Base-by-base conservation (phyloP, 768 basidiomycete genomes). In the Lentinula raphanica region DNA sequence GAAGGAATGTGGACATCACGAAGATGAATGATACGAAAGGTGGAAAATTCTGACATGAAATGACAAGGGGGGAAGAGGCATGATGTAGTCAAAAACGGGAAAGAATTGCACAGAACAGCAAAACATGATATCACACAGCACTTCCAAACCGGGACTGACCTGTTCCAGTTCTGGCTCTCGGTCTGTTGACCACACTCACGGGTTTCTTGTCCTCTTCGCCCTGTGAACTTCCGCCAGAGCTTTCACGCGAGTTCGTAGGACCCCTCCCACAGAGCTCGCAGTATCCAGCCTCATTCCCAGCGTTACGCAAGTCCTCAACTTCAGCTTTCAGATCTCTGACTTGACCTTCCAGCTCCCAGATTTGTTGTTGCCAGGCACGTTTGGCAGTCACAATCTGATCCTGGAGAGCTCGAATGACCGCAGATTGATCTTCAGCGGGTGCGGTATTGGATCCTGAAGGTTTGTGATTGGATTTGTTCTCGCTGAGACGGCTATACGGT, bases 341-440 rank as follows among this genome's bases (percentile, higher is more conserved):
- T 66, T 88, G 87, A 12, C 81, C 80, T 65, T 88, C 88, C 51
- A 92, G 72, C 65, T 91, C 90, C 85, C 80, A 84, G 51, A 90
- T 79, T 59, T 88, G 85, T 58, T 76, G 80, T 64, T 89, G 86
- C 86, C 87, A 90, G 21, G 79, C 80, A 62, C 79, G 78, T 55
- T 85, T 83, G 25, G 84, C 71, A 8, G 75, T 73, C 36, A 71
- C 65, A 36, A 90, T 73, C 67, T 89, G 83, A 31, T 88, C 82
- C 64, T 85, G 87, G 35, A 89, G 69, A 19, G 76, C 71, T 59
- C 76, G 75, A 38, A 88, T 74, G 29, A 79, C 68, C 23, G 75
- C 62, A 45, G 76, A 67, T 35, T 79, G 79, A 56, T 81, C 77
- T 38, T 76, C 76, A 0, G 69, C 64, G 5, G 68, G 63, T 21